A percentile compares a stretch with the other conserved stretches of the same genome.
phyloP scores from a whole-genome alignment of 495 filamentous ascomycete genomes.

The Xylaria telfairii region DNA sequence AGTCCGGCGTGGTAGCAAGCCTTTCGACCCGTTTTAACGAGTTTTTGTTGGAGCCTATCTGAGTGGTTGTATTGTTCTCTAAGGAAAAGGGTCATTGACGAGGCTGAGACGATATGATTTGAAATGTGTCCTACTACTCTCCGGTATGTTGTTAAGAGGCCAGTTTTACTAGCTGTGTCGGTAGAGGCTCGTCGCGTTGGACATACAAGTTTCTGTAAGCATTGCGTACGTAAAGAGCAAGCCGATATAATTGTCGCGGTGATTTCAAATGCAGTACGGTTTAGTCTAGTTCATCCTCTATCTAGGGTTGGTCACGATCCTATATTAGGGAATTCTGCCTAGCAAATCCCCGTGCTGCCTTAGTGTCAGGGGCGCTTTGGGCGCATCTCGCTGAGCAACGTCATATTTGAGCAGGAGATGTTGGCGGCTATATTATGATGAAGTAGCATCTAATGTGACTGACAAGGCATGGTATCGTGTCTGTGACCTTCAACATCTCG shows the following conservation, averaged over 20 bases:
- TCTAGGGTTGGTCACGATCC: not conserved
- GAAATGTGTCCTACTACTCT: not conserved
- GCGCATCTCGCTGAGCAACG: not conserved
- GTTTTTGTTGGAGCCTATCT: not conserved
- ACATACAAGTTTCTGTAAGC: not conserved
- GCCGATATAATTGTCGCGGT: not conserved
- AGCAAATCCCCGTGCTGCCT: not conserved
- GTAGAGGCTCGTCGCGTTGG: not conserved
- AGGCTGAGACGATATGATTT: not conserved
- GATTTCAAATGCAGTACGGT: not conserved
- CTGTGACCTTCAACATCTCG: not conserved
- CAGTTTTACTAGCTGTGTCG: not conserved
- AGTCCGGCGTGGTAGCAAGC: not conserved
- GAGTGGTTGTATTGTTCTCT: not conserved
- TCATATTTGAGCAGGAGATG: not conserved
- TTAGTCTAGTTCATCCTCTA: not conserved
- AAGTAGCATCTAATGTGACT: not conserved
- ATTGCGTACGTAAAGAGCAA: not conserved
- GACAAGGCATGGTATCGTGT: not conserved
- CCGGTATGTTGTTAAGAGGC: not conserved
- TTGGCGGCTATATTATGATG: not conserved
- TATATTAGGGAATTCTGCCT: not conserved
- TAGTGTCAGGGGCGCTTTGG: not conserved
- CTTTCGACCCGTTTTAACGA: not conserved
- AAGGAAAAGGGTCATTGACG: not conserved